These are phyloP conservation scores for Cyberlindnera nakhonratchasimensis DNA, from an alignment of 805 yeast species.

Conservation along the genomic window DNA sequence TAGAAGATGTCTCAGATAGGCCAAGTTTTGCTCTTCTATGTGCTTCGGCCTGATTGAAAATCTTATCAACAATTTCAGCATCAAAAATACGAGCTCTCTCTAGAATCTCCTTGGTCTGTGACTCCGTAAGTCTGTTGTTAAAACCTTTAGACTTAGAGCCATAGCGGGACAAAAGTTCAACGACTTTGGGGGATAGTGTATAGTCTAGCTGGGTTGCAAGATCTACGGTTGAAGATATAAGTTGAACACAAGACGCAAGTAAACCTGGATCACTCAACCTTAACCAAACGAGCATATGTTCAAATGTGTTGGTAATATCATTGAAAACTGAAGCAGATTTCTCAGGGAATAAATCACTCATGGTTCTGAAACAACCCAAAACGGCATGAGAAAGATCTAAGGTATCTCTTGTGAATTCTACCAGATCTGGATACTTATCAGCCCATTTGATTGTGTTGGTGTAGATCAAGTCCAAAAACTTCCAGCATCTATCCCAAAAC, in stretches of 20 bases:
- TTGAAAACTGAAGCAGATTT: constrained; percentile 38
- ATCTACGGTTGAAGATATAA: constrained; percentile 64
- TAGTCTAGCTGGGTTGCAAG: constrained; percentile 55
- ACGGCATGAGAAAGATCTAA: constrained; percentile 71
- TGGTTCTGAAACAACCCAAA: constrained; percentile 60
- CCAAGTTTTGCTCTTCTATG: constrained; percentile 30
- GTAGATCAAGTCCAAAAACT: constrained; percentile 64
- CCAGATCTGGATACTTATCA: constrained; percentile 48
- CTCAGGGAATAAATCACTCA: constrained; percentile 31
- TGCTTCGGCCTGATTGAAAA: constrained; percentile 41
- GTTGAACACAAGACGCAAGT: constrained; percentile 64
- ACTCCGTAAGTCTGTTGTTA: constrained; percentile 65
- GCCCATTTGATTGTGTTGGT: constrained; percentile 77
- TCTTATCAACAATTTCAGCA: constrained; percentile 47
- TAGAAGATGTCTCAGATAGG: not conserved
- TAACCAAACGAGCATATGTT: constrained; percentile 73
- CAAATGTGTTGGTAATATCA: constrained; percentile 59
- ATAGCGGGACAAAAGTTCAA: constrained; percentile 55
- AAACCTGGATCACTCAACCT: constrained; percentile 77
- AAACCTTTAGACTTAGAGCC: constrained; percentile 64
- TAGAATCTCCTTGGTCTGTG: constrained; percentile 63
- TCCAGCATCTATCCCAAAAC: constrained; percentile 77
- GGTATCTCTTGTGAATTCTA: constrained; percentile 84
- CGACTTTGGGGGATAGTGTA: constrained; percentile 47
- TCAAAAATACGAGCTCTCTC: constrained; percentile 58